Evolutionary conservation across 805 yeast genomes (phyloP).

Genomic region (Yarrowia sp.): DNA sequence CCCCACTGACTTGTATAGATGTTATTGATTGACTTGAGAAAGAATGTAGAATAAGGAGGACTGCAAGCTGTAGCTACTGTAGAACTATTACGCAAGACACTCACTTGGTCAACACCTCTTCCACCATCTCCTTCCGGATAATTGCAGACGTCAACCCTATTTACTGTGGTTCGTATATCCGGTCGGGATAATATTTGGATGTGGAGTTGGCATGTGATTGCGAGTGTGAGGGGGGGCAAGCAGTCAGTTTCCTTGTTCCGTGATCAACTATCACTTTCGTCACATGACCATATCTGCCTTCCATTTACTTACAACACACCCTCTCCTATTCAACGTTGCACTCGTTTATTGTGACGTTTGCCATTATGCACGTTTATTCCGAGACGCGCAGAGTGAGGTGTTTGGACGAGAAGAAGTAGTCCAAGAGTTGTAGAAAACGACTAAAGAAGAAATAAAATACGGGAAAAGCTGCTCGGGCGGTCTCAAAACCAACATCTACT

Average conservation of each 20-base stretch:
- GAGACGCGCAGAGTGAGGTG: slow-evolving; percentile 19
- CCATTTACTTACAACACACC: not conserved
- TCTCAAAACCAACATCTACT: no score
- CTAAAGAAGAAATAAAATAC: no score
- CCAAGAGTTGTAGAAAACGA: no score
- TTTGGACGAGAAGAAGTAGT: no score
- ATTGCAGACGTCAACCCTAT: slow-evolving; percentile 16
- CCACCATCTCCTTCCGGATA: slow-evolving; percentile 14
- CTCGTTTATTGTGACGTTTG: slow-evolving; percentile 19
- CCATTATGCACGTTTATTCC: slow-evolving; percentile 28
- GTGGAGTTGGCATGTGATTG: not conserved
- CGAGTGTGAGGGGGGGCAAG: not conserved
- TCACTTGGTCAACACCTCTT: no score
- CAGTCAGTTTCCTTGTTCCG: no score
- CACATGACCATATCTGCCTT: no score
- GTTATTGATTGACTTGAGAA: not conserved
- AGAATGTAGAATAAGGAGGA: no score
- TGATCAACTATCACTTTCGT: no score
- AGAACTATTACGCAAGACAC: no score
- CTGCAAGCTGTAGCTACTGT: no score
- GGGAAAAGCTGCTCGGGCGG: no score
- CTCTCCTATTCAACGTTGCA: not conserved
- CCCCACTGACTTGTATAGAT: slow-evolving; percentile 10
- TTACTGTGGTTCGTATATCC: slow-evolving; percentile 3
- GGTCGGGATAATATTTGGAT: not conserved